These are phyloP conservation scores for Lomentospora prolificans DNA, from an alignment of 2,329 filamentous ascomycete species.

Conservation along the genomic window DNA sequence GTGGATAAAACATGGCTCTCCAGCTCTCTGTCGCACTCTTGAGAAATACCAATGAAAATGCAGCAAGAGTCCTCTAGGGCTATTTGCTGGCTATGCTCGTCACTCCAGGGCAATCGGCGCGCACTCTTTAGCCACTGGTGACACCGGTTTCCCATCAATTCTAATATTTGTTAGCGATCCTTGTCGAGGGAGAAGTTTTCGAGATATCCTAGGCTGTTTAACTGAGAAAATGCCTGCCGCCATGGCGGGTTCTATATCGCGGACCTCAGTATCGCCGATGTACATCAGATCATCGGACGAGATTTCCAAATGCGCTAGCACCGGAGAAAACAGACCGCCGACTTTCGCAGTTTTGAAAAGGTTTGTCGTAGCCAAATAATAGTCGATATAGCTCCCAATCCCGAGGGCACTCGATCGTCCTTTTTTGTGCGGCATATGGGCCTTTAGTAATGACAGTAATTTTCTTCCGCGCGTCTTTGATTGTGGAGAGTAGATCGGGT, in stretches of 20 bases:
- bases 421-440: not conserved
- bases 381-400: not conserved
- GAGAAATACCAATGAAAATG: too few species aligned
- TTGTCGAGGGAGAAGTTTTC: too few species aligned
- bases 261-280: not conserved
- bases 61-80: too few species aligned
- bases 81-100: too few species aligned
- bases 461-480: not conserved
- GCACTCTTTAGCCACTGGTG: too few species aligned
- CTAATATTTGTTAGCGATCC: too few species aligned
- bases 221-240: not conserved
- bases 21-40: too few species aligned
- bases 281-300: not conserved
- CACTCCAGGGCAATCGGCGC: too few species aligned
- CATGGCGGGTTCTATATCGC: not conserved
- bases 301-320: not conserved
- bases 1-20: too few species aligned
- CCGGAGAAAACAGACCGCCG: not conserved
- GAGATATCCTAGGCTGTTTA: too few species aligned
- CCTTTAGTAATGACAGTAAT: not conserved
- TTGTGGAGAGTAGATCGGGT: not conserved
- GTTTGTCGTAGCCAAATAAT: not conserved
- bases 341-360: not conserved
- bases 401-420: not conserved
- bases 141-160: too few species aligned